These are phyloP conservation scores for Fusarium sp. DNA, from an alignment of 2,329 filamentous ascomycete genomes.

Conservation along the genomic window DNA sequence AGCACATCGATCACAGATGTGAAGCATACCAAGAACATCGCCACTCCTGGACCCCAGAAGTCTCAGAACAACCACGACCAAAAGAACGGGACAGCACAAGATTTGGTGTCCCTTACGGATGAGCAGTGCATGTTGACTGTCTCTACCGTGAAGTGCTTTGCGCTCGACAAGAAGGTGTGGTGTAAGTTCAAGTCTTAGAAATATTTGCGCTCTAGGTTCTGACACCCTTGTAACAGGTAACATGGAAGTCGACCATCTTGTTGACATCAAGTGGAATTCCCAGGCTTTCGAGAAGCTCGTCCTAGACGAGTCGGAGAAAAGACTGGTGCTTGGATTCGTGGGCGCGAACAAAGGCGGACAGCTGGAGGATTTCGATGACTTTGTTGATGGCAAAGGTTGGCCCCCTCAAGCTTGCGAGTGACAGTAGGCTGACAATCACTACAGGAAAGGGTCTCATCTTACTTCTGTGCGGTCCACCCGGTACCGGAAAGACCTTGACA, in stretches of 20 bases:
- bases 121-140: conserved; percentile 22
- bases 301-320: conserved; percentile 14
- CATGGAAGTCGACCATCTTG: not conserved
- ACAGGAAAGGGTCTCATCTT: conserved; percentile 51
- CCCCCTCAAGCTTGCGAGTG: accelerated
- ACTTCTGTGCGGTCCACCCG: conserved; percentile 54
- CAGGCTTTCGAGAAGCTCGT: conserved; percentile 5
- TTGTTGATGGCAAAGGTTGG: conserved; percentile 14
- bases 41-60: not conserved
- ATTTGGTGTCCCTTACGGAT: not conserved
- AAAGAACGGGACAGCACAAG: accelerated
- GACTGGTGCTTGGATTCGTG: not conserved
- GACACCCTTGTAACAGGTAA: not conserved
- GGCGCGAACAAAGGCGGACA: not conserved
- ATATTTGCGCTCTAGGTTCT: not conserved
- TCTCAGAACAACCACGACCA: not conserved
- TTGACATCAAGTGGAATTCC: conserved; percentile 1
- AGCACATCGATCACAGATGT: not conserved
- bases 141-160: conserved; percentile 14
- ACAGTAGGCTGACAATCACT: not conserved
- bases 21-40: not conserved
- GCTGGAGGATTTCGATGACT: not conserved
- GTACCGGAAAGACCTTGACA: conserved; percentile 59
- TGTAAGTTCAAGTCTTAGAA: conserved; percentile 20
- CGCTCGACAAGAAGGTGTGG: conserved; percentile 21